Percentiles rank a stretch among this genome's conserved stretches.
These are phyloP conservation scores for Rhododendron vialii DNA, from an alignment of 148 eudicot genomes.

Conservation along the genomic window DNA sequence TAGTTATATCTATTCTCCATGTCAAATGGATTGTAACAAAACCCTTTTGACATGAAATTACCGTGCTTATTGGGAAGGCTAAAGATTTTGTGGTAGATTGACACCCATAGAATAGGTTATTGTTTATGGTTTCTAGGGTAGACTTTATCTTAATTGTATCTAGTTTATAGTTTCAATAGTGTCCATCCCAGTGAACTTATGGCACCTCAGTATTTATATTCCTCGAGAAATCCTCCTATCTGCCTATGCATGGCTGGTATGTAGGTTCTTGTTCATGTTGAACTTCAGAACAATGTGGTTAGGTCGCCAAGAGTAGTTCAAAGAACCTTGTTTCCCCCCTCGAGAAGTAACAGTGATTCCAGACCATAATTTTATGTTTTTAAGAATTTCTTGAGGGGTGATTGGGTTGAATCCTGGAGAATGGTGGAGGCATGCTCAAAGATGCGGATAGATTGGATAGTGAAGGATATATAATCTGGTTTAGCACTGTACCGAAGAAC, in stretches of 20 bases:
- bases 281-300: no score
- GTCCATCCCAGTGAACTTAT: not conserved
- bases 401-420: not conserved
- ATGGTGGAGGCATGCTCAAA: not conserved
- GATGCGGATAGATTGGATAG: not conserved
- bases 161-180: not conserved
- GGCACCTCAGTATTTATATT: not conserved
- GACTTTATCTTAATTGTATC: not conserved
- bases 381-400: not conserved
- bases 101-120: not conserved
- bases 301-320: not conserved
- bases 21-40: not conserved
- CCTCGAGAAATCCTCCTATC: no score
- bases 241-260: no score
- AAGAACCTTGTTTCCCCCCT: not conserved
- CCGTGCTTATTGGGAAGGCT: not conserved
- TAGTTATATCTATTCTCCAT: not conserved
- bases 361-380: not conserved
- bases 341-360: not conserved
- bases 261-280: no score
- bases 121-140: not conserved
- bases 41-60: not conserved
- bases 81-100: not conserved
- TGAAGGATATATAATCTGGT: not conserved
- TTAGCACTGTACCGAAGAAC: not conserved